phyloP scores from a whole-genome alignment of 371 early-diverging fungal genomes.

The Mucor lusitanicus region DNA sequence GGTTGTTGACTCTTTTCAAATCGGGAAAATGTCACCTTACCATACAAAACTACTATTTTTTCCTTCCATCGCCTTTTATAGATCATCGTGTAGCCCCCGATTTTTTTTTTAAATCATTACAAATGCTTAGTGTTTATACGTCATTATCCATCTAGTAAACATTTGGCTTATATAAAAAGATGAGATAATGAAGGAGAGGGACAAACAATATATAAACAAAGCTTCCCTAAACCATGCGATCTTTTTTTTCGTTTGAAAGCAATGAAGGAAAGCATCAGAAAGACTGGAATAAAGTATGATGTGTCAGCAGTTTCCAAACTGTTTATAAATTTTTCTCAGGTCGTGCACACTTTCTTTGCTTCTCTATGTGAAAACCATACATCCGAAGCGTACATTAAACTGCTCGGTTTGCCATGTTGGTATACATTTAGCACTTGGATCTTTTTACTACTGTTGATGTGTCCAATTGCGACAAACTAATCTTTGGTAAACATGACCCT shows the following conservation, averaged over 20 bases:
- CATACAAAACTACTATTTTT: slow-evolving; percentile 1
- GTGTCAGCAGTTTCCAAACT: slow-evolving; percentile 3
- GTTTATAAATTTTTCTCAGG: not conserved
- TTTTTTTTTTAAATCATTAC: not conserved
- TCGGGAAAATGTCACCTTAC: slow-evolving; percentile 4
- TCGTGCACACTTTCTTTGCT: not conserved
- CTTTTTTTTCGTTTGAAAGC: not conserved
- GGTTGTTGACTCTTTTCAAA: not conserved
- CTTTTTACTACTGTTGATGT: too few species aligned
- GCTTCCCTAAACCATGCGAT: not conserved
- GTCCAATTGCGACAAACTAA: too few species aligned
- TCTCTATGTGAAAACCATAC: not conserved
- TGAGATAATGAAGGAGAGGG: not conserved
- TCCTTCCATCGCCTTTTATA: slow-evolving; percentile 1
- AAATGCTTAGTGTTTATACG: slow-evolving; percentile 2
- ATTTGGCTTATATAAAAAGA: not conserved
- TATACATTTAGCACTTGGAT: not conserved
- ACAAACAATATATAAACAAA: slow-evolving; percentile 1
- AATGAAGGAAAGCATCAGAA: not conserved
- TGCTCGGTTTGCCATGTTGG: not conserved
- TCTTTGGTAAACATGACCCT: too few species aligned
- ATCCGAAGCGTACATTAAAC: not conserved
- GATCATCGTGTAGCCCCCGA: not conserved
- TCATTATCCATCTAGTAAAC: not conserved
- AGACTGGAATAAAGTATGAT: not conserved